phyloP scores from a whole-genome alignment of 345 rosid species.

The Heritiera littoralis region DNA sequence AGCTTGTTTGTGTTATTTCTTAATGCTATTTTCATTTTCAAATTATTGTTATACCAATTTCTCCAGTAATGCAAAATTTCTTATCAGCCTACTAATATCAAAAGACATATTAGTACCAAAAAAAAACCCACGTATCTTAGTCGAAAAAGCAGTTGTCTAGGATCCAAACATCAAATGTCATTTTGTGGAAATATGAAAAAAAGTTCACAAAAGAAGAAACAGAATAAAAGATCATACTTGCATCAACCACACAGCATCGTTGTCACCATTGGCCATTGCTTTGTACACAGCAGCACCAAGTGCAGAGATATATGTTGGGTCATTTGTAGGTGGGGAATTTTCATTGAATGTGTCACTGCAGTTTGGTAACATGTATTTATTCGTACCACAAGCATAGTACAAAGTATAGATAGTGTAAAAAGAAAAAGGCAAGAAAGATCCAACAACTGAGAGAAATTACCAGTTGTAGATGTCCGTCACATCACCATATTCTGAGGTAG shows the following conservation, averaged over 20 bases:
- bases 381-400: slow-evolving; percentile 7
- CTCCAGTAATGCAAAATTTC: background rate
- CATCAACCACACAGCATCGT: slow-evolving; percentile 96
- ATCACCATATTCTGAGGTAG: slow-evolving; percentile 84
- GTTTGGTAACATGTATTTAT: slow-evolving; percentile 15
- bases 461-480: slow-evolving; percentile 95
- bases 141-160: background rate
- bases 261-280: slow-evolving; percentile 90
- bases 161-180: background rate
- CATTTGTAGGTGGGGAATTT: slow-evolving; percentile 86
- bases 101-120: background rate
- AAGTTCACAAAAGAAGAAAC: background rate
- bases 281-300: slow-evolving; percentile 88
- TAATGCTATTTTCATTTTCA: background rate
- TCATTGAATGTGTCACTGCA: slow-evolving; percentile 96
- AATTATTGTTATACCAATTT: background rate
- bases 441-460: slow-evolving; percentile 40
- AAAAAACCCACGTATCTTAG: background rate
- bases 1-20: background rate
- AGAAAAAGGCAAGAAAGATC: background rate
- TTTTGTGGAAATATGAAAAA: slow-evolving; percentile 1
- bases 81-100: background rate
- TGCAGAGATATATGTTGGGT: slow-evolving; percentile 66
- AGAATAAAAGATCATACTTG: slow-evolving; percentile 56
- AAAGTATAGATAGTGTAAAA: background rate